Evolutionary conservation across 768 basidiomycete genomes (phyloP), one percentile per base, ranked within the genome.

Genomic region (Lentinula detonsa): DNA sequence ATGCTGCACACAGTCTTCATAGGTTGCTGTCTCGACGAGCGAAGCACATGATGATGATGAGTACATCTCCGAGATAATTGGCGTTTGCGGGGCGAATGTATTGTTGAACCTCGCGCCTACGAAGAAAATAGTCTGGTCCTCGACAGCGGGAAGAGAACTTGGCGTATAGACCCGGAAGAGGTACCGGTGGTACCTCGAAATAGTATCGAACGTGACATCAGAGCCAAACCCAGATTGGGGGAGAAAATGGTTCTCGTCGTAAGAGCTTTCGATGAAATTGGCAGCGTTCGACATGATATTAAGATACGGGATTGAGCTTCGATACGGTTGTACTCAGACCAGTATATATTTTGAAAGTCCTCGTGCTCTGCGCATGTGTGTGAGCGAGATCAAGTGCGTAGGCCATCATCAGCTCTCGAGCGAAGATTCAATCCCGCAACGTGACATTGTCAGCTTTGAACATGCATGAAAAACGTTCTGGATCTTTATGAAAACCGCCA

Each of bases 141-240:
- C 82, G 66, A 76, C 73, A 65, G 80, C 79, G 18, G 81, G 81
- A 1, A 83, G 81, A 46, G 74, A 78, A 60, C 85, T 88, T 33
- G 90, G 90, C 39, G 89, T 90, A 69, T 91, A 86, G 13, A 92
- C 84, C 46, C 90, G 88, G 76, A 88, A 92, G 66, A 92, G 80
- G 73, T 90, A 91, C 37, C 81, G 84, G 69, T 91, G 91, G 58
- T 79, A 76, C 57, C 80, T 74, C 64, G 86, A 72, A 48, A 92
- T 81, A 39, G 73, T 75, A 57, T 82, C 80, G 68, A 91, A 91
- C 46, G 83, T 76, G 69, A 81, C 73, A 64, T 87, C 83, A 46
- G 81, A 68, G 46, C 85, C 81, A 69, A 90, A 91, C 57, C 90
- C 89, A 66, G 87, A 86, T 71, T 90, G 90, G 57, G 90, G 88